Percentiles rank a stretch among this genome's conserved stretches.
phyloP scores from a whole-genome alignment of 225 moss, liverwort and hornwort species.

The Takakia lepidozioides region DNA sequence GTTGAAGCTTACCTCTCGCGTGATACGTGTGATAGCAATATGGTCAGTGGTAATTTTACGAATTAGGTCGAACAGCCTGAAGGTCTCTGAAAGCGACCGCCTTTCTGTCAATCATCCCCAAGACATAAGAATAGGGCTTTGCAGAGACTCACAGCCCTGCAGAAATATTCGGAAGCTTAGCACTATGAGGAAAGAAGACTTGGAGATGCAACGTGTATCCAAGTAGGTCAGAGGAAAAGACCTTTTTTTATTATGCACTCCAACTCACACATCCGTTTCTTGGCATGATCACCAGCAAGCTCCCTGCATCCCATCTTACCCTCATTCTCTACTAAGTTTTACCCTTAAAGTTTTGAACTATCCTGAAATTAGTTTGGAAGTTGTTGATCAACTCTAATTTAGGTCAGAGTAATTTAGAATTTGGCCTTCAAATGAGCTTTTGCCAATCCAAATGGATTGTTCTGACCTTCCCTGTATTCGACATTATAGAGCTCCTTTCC shows the following conservation, averaged over 20 bases:
- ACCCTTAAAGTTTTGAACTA: too few relatives aligned
- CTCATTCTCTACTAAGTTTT: too few relatives aligned
- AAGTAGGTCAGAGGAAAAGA: conserved; percentile 1
- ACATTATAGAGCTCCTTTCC: too few relatives aligned
- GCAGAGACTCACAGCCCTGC: background rate
- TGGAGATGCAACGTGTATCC: too few relatives aligned
- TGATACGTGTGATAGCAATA: conserved; percentile 56
- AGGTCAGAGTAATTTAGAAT: too few relatives aligned
- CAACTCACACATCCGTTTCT: conserved; percentile 23
- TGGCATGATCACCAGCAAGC: conserved; percentile 35
- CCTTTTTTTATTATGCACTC: conserved; percentile 15
- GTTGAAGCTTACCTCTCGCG: conserved; percentile 59
- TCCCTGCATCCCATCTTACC: conserved; percentile 37
- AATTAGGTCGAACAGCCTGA: conserved; percentile 68
- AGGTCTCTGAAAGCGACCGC: conserved; percentile 66
- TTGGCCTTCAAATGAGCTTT: too few relatives aligned
- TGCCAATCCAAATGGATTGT: too few relatives aligned
- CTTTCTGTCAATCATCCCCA: conserved; percentile 14
- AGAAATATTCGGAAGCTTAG: background rate
- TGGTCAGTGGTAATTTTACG: conserved; percentile 68
- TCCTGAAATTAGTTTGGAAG: too few relatives aligned
- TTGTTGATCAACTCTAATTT: too few relatives aligned
- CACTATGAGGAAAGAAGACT: background rate
- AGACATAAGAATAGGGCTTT: too few relatives aligned
- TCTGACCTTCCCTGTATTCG: too few relatives aligned